Conservation (phyloP, 768 basidiomycete genomes). For the Boletellus emodensis region DNA sequence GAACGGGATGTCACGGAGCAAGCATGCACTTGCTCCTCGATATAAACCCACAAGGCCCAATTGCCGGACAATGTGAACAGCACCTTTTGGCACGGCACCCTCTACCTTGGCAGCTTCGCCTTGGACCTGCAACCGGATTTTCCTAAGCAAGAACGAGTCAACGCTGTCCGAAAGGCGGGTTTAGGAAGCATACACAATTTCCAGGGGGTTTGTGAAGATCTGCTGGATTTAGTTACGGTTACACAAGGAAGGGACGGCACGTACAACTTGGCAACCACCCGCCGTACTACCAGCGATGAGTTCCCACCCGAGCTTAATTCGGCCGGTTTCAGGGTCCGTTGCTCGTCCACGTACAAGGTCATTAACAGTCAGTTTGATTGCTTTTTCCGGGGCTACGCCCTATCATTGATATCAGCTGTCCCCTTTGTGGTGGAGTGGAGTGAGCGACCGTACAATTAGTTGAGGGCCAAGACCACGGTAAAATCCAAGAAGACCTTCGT, state of each 20-base stretch:
- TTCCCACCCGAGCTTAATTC: conserved; percentile 91
- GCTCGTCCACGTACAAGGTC: conserved; percentile 79
- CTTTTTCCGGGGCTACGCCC: conserved; percentile 97
- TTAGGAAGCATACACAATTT: conserved; percentile 71
- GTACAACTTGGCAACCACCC: conserved; percentile 96
- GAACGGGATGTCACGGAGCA: conserved; percentile 95
- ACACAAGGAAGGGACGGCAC: conserved; percentile 31
- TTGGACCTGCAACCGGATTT: conserved; percentile 93
- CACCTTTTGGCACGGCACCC: conserved; percentile 78
- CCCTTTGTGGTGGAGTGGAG: neutral
- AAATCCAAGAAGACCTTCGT: conserved; percentile 93
- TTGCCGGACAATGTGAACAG: conserved; percentile 88
- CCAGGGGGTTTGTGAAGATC: conserved; percentile 96
- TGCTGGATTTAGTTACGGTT: conserved; percentile 31
- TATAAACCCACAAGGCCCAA: conserved; percentile 91
- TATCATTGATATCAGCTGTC: conserved; percentile 28
- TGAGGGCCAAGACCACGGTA: conserved; percentile 96
- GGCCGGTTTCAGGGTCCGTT: conserved; percentile 93
- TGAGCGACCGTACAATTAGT: conserved; percentile 57
- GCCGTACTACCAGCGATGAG: conserved; percentile 87
- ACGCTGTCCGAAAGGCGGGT: neutral
- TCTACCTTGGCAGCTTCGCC: conserved; percentile 90
- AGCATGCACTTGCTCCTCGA: conserved; percentile 87
- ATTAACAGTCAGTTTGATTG: conserved; percentile 97
- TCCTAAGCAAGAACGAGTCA: conserved; percentile 41